Conservation (phyloP, 192 early-diverging fungal species). For the Phlyctochytrium planicorne region DNA sequence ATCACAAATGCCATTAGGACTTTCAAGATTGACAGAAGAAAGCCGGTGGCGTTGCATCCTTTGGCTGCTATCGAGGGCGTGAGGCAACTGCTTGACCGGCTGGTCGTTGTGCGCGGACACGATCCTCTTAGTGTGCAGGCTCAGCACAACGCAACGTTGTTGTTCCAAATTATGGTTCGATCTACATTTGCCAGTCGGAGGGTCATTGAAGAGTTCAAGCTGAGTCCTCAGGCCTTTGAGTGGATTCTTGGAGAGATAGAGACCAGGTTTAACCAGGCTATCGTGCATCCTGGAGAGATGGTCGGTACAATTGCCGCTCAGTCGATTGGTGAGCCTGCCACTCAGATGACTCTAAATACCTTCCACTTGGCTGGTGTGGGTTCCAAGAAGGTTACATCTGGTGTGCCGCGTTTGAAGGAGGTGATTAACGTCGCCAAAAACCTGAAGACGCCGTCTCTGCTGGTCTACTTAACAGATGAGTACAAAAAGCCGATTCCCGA, state of each 20-base stretch:
- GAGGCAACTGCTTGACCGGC: constrained; percentile 65
- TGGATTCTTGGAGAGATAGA: constrained; percentile 95
- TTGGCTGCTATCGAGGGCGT: constrained; percentile 75
- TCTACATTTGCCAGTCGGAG: constrained; percentile 79
- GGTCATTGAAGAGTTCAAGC: constrained; percentile 87
- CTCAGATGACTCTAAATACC: constrained; percentile 99
- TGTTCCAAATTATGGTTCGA: constrained; percentile 85
- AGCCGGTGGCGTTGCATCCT: constrained; percentile 86
- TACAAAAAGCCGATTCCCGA: constrained; percentile 68
- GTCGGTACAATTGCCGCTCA: constrained; percentile 97
- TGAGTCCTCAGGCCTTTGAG: constrained; percentile 85
- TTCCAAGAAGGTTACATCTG: constrained; percentile 94
- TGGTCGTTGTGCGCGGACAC: constrained; percentile 83
- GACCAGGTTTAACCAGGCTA: constrained; percentile 82
- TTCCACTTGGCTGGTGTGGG: constrained; percentile 99
- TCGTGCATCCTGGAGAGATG: constrained; percentile 96
- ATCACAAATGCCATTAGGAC: constrained; percentile 89
- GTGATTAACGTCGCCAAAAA: constrained; percentile 98
- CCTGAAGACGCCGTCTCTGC: constrained; percentile 89
- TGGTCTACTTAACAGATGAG: constrained; percentile 71
- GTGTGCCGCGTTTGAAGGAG: constrained; percentile 98
- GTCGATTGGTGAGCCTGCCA: constrained; percentile 98
- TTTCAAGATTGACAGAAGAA: constrained; percentile 78
- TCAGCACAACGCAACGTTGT: constrained; percentile 88
- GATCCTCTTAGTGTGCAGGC: constrained; percentile 84